Base-by-base conservation (phyloP, 1,284 basidiomycete genomes). In the Cutaneotrichosporon arboriforme region DNA sequence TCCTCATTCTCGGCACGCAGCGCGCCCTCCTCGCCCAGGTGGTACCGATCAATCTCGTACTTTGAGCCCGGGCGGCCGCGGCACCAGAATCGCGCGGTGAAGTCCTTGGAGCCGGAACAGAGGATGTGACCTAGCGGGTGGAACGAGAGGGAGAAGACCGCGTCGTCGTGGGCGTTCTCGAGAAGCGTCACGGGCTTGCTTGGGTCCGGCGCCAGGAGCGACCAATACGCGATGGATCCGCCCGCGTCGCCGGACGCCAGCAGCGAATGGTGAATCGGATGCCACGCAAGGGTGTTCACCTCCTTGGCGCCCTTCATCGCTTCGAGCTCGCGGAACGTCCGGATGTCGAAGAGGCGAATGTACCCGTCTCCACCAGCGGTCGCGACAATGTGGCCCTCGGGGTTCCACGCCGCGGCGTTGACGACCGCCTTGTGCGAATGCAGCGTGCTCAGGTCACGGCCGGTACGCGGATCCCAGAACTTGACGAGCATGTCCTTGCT, bases 401-500 rank as follows among this genome's bases (percentile, higher is more conserved):
- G 90, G 39, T 86, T 90, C 91, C 94, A 98, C 13, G 84, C 79
- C 21, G 91, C 79, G 0, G 92, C 86, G 73, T 97, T 93, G 38
- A 98, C 85, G 0, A 93, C 97, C 62, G 97, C 96, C 78, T 97
- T 97, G 76, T 97, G 93, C 52, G 90, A 87, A 71, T 97, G 92
- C 86, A 94, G 75, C 0, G 91, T 93, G 5, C 88, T 88, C 10
- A 97, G 80, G 35, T 86, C 84, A 5, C 88, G 90, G 35, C 86
- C 88, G 9, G 87, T 88, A 40, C 92, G 81, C 8, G 94, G 96
- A 76, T 98, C 94, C 94, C 94, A 98, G 74, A 98, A 97, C 69
- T 97, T 98, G 75, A 98, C 91, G 62, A 92, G 83, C 74, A 97
- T 97, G 74, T 98, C 96, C 76, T 97, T 97, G 67, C 88, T 89